Base-by-base conservation (phyloP, 129 eudicot species). In the Arctium lappa region DNA sequence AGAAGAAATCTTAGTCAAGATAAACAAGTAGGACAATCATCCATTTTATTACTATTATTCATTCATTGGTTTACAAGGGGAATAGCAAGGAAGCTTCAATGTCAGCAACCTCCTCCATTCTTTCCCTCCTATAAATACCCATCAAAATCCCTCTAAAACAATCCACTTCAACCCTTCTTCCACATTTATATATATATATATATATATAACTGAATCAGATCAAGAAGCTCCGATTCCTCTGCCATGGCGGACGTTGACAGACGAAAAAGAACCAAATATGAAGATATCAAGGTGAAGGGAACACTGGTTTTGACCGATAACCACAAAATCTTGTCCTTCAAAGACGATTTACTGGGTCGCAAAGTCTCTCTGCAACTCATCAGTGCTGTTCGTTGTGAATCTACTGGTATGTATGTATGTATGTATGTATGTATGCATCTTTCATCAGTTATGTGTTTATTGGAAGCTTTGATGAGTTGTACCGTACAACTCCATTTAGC, bases 301-400 rank as follows among this genome's bases (percentile, higher is more conserved):
- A 85, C 81, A 22, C 87, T 91, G 5, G 88, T 89, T 34, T 53
- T 92, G 85, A 88, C 42, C 84, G 86, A 86, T 75, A 83, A 89
- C 77, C 85, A 85, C 63, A 33, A 71, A 1, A 0, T 73, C 11
- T 46, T 46, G 8, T 13, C 76, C 62, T 33, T 1, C 69, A 4
- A 1, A 6, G 82, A 91, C 77, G 97, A 91, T 53, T 1, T 93
- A 29, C 27, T 87, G 12, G 92, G 92, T 8, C 81, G 77, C 4
- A 88, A 74, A 72, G 94, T 93, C 18, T 87, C 88, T 42, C 72
- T 93, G 38, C 92, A 80, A 16, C 93, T 93, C 82, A 80, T 93
- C 79, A 91, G 97, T 80, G 79, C 91, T 38, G 73, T 4, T 40
- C 37, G 72, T 81, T 74, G 71, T 40, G 81, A 86, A 71, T 63